These are phyloP conservation scores for Isabelozyma rhagii DNA, from an alignment of 805 yeast species.

Conservation along the genomic window DNA sequence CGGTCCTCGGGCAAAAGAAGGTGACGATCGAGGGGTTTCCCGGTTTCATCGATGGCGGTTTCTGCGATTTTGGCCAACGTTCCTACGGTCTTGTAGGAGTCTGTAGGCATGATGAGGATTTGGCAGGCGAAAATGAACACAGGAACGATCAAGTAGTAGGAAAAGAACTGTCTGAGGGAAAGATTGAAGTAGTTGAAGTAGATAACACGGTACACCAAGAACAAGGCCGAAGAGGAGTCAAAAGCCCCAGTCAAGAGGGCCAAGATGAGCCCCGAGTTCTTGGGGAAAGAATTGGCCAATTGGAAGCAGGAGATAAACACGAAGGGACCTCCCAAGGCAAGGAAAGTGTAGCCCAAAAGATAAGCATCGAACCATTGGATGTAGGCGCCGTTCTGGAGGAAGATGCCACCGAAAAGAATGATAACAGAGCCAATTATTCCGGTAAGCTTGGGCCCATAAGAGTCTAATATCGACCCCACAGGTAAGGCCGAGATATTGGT, in stretches of 20 bases:
- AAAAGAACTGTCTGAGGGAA: conserved; percentile 59
- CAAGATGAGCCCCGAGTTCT: conserved; percentile 72
- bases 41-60: conserved; percentile 72
- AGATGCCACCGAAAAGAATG: conserved; percentile 53
- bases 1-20: conserved; percentile 34
- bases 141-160: conserved; percentile 69
- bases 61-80: conserved; percentile 65
- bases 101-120: conserved; percentile 72
- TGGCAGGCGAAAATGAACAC: conserved; percentile 73
- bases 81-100: conserved; percentile 70
- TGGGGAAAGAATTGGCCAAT: conserved; percentile 79
- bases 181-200: conserved; percentile 47
- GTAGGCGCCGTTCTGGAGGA: conserved; percentile 37
- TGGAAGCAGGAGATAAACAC: conserved; percentile 89
- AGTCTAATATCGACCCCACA: conserved; percentile 78
- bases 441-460: conserved; percentile 74
- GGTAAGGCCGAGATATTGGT: conserved; percentile 81
- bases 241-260: conserved; percentile 70
- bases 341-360: conserved; percentile 64
- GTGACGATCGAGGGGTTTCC: conserved; percentile 52
- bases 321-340: conserved; percentile 93
- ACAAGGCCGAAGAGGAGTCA: conserved; percentile 56
- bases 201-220: conserved; percentile 62
- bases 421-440: conserved; percentile 71
- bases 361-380: conserved; percentile 57